These are phyloP conservation scores for Isatis tinctoria DNA, from an alignment of 345 rosid genomes.

Conservation along the genomic window DNA sequence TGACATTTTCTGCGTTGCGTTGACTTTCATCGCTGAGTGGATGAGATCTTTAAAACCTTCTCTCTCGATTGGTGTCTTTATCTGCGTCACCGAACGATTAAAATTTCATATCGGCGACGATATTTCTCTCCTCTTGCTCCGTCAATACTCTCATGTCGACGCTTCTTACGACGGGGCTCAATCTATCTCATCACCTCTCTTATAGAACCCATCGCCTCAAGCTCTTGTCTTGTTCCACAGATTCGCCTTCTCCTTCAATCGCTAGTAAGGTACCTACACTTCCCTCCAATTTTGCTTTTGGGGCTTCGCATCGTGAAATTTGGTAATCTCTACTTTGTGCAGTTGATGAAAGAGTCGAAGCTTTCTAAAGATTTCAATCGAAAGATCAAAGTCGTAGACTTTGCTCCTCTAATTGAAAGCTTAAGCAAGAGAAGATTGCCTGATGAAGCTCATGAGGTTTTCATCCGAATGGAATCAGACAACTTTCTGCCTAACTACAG, in stretches of 20 bases:
- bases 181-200: constrained; percentile 1
- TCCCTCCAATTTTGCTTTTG: neutral
- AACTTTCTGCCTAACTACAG: constrained; percentile 29
- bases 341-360: constrained; percentile 34
- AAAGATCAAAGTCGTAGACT: constrained; percentile 34
- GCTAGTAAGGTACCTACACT: constrained; percentile 33
- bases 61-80: neutral
- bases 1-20: too few relatives aligned
- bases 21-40: neutral
- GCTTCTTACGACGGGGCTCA: neutral
- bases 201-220: neutral
- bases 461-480: constrained; percentile 40
- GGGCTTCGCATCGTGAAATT: too few relatives aligned
- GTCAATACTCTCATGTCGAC: neutral
- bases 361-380: constrained; percentile 8
- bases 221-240: constrained; percentile 19
- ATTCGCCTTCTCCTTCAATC: constrained; percentile 18
- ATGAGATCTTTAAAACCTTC: neutral
- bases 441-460: constrained; percentile 41
- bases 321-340: neutral
- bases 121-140: neutral
- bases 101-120: neutral
- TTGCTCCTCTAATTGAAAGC: constrained; percentile 35
- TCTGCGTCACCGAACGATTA: neutral
- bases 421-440: constrained; percentile 33